Conservation (phyloP, 2,329 filamentous ascomycete species). For the Coniochaeta prunicola region DNA sequence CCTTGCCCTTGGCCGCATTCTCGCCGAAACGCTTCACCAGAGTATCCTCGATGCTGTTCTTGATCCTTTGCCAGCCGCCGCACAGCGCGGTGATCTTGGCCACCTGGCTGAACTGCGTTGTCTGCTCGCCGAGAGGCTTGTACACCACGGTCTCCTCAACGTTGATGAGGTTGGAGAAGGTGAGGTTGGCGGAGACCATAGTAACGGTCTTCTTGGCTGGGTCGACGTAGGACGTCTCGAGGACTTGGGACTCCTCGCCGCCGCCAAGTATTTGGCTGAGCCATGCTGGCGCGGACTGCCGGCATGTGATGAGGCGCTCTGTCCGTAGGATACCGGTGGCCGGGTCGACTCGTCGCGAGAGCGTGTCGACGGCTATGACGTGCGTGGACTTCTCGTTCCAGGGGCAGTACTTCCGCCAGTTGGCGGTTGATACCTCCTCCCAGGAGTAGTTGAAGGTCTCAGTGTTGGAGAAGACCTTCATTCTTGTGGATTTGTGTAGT, state of each 20-base stretch:
- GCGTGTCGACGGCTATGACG: constrained; percentile 89
- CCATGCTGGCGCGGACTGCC: constrained; percentile 66
- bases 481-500: constrained; percentile 28
- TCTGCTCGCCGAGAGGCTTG: constrained; percentile 48
- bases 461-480: constrained; percentile 92
- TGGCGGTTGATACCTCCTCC: constrained; percentile 94
- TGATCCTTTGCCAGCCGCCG: constrained; percentile 95
- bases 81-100: constrained; percentile 91
- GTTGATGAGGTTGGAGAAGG: constrained; percentile 81
- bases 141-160: constrained; percentile 93
- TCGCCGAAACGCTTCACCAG: constrained; percentile 84
- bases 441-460: constrained; percentile 96
- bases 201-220: constrained; percentile 77
- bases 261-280: constrained; percentile 65
- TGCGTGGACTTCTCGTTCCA: constrained; percentile 99
- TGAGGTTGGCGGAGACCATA: constrained; percentile 94
- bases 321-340: constrained; percentile 53
- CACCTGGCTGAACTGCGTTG: constrained; percentile 80
- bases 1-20: constrained; percentile 82
- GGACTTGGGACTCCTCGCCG: constrained; percentile 78
- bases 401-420: constrained; percentile 98
- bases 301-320: constrained; percentile 56
- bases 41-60: constrained; percentile 90
- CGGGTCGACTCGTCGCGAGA: constrained; percentile 59
- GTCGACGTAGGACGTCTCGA: constrained; percentile 94